These are phyloP conservation scores for Inga oerstediana DNA, from an alignment of 306 rosid genomes.

Conservation along the genomic window DNA sequence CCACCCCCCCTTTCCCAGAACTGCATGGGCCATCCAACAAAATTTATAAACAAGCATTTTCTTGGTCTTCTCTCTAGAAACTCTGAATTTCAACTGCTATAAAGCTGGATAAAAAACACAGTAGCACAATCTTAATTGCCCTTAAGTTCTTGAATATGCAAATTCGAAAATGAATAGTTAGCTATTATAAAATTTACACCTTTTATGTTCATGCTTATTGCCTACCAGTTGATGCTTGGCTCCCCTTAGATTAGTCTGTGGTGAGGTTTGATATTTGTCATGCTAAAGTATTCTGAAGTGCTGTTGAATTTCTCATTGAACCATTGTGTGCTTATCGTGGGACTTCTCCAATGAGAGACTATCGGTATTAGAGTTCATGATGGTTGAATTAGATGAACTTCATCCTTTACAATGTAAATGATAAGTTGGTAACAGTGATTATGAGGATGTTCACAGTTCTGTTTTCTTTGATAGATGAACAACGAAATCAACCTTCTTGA, in stretches of 20 bases:
- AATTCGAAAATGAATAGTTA: slow-evolving; percentile 3
- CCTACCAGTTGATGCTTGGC: neutral
- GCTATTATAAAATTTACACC: neutral
- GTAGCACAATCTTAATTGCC: neutral
- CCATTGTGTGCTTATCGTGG: neutral
- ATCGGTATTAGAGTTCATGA: neutral
- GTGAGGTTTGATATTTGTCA: neutral
- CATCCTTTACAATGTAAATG: slow-evolving; percentile 5
- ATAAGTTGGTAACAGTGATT: neutral
- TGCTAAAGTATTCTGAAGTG: neutral
- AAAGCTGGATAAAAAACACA: neutral
- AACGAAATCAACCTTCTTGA: slow-evolving; percentile 41
- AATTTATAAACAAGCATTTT: neutral
- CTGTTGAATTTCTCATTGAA: neutral
- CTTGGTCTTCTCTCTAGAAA: neutral
- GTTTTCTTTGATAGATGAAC: slow-evolving; percentile 45
- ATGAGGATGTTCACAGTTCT: slow-evolving; percentile 21
- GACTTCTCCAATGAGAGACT: neutral
- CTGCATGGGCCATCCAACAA: neutral
- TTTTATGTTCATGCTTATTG: neutral
- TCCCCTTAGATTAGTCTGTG: neutral
- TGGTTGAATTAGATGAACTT: neutral
- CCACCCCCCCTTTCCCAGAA: neutral
- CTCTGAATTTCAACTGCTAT: neutral
- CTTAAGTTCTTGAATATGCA: neutral